phyloP scores from a whole-genome alignment of 2,329 filamentous ascomycete species.

The Aspergillus costaricaensis region DNA sequence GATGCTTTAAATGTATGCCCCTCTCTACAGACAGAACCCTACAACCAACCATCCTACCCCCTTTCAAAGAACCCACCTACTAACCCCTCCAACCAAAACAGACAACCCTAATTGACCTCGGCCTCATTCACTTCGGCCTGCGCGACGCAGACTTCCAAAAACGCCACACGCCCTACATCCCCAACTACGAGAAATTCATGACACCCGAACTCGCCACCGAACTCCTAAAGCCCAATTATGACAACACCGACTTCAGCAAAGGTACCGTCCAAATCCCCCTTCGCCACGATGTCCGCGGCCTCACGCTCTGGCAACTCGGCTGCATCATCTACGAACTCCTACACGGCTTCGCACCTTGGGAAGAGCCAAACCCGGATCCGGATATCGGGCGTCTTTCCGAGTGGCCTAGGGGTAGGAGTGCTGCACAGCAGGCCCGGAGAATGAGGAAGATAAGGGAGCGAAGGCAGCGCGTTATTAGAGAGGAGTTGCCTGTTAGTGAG shows the following conservation, averaged over 20 bases:
- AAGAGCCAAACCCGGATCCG: conserved; percentile 20
- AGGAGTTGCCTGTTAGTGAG: conserved; percentile 27
- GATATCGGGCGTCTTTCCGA: neutral
- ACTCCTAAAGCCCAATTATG: neutral
- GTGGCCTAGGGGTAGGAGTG: neutral
- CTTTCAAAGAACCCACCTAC: neutral
- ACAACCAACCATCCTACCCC: neutral
- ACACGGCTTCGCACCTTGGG: conserved; percentile 38
- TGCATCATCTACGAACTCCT: conserved; percentile 32
- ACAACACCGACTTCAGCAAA: no score
- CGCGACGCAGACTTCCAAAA: neutral
- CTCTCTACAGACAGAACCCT: neutral
- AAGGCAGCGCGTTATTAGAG: neutral
- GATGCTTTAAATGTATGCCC: neutral
- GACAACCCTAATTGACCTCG: neutral
- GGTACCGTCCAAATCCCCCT: neutral
- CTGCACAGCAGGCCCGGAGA: neutral
- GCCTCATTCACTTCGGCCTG: neutral
- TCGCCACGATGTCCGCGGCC: conserved; percentile 22
- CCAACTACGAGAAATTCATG: neutral
- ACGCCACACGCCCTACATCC: neutral
- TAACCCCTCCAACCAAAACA: neutral
- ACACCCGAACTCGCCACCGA: neutral
- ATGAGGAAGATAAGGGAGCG: neutral
- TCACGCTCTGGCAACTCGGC: conserved; percentile 31